Conservation (phyloP, 2,329 filamentous ascomycete species). For the Ramularia endophylla region DNA sequence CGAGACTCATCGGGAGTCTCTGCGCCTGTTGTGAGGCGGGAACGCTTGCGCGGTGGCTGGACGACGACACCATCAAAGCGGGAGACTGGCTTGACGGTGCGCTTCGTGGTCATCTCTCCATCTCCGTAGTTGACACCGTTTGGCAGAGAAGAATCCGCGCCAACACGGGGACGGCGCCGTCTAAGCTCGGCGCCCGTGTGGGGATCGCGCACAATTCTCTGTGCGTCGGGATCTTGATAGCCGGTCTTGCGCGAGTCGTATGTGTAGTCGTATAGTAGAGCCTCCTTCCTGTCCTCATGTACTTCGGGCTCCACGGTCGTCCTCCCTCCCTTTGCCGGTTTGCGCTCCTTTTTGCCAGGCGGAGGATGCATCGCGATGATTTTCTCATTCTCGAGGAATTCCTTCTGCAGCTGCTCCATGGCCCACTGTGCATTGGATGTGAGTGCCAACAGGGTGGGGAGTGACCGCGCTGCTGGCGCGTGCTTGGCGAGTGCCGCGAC, state of each 20-base stretch:
- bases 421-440: constrained; percentile 47
- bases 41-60: constrained; percentile 22
- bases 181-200: constrained; percentile 41
- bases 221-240: constrained; percentile 53
- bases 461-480: constrained; percentile 38
- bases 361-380: constrained; percentile 39
- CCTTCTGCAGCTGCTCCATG: constrained; percentile 52
- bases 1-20: constrained; percentile 1
- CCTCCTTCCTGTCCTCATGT: constrained; percentile 56
- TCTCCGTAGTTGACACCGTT: constrained; percentile 26
- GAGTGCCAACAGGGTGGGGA: constrained; percentile 50
- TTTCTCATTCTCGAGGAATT: constrained; percentile 52
- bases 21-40: constrained; percentile 12
- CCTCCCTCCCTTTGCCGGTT: constrained; percentile 44
- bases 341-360: constrained; percentile 47
- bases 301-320: constrained; percentile 41
- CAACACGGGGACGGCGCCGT: constrained; percentile 35
- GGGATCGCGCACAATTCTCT: constrained; percentile 42
- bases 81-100: constrained; percentile 23
- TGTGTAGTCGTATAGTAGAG: constrained; percentile 54
- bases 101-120: constrained; percentile 20
- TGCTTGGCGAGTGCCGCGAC: constrained; percentile 40
- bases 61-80: constrained; percentile 26
- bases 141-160: constrained; percentile 12
- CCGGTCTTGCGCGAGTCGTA: constrained; percentile 49